Base-by-base conservation (phyloP, 1,139 yeast species). In the Suhomyces coccinellae region DNA sequence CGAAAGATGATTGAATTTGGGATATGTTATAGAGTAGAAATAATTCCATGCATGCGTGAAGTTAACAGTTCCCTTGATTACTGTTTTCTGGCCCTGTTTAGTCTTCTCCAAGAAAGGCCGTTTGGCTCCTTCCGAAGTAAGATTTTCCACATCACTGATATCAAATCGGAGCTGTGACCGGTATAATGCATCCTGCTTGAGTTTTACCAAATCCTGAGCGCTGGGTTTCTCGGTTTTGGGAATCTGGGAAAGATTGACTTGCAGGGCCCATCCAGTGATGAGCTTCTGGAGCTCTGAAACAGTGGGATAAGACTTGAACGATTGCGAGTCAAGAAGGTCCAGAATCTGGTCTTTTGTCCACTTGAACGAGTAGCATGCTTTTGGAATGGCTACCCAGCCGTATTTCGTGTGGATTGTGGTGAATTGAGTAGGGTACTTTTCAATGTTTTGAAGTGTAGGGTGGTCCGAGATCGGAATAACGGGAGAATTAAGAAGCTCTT, bases 41-140 rank as follows among this genome's bases (percentile, higher is more conserved):
- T 66, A 69, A 54, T 66, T 68, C 72, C 73, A 67, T 1, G 73
- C 73, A 41, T 67, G 63, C 13, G 62, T 63, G 49, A 58, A 57
- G 10, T 66, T 61, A 20, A 67, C 55, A 2, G 54, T 44, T 7
- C 43, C 52, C 13, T 24, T 30, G 4, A 40, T 11, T 12, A 35
- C 36, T 4, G 47, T 37, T 24, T 46, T 34, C 36, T 35, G 22
- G 12, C 44, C 27, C 27, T 39, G 4, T 22, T 27, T 13, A 46
- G 47, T 13, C 22, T 37, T 44, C n/a, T 40, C 42, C 28, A 44
- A 34, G 22, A 36, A 40, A 10, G 33, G 39, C 24, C 40, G 11
- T 12, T 39, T 46, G 27, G 30, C 34, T 10, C 7, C 10, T 8
- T 12, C 17, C 12, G 15, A 4, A 17, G 4, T 7, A 11, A 3